Base-by-base conservation (phyloP, 2,329 filamentous ascomycete species). In the Bipolaris gigantea region DNA sequence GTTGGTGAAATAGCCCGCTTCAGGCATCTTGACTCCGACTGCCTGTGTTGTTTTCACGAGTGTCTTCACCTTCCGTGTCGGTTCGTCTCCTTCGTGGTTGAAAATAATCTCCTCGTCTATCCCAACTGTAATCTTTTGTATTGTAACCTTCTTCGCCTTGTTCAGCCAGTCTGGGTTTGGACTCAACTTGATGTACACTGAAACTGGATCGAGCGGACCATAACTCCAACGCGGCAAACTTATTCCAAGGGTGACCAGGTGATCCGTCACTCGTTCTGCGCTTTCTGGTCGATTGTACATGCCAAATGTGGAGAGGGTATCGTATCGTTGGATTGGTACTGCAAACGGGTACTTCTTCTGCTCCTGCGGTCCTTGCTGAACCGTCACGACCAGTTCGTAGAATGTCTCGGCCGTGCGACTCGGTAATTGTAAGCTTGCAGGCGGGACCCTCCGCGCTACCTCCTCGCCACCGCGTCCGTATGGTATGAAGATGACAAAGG, bases 41-140 rank as follows among this genome's bases (percentile, higher is more conserved):
- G 81, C 79, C 67, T 97, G 90, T 1, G 88, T 88, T 65, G 93
- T 89, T 73, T 92, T 94, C 23, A 89, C 88, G 61, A 99, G 79
- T 52, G 87, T 89, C 75, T 96, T 97, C 63, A 91, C 80, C 75
- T 96, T 97, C 62, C 90, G 90, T 30, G 89, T 89, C 25, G 92
- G 92, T 72, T 97, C 94, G 70, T 97, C 94, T 44, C 94, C 94
- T 75, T 97, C 93, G 27, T 94, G 94, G 63, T 99, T 97, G 77
- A 90, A 99, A n/a, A 94, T 95, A 55, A 97, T 96, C 72, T 97
- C 93, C 75, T 99, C 94, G 70, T 97, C 94, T 64, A 99, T 95
- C 11, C 86, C 86, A 38, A 97, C 87, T 1, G 92, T 96, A 63
- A 99, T 94, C 70, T 94, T 94, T 70, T 92, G 88, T 69, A 99